A percentile compares a stretch with the other conserved stretches of the same genome.
These are phyloP conservation scores for Cercospora canescens DNA, from an alignment of 2,329 filamentous ascomycete genomes.

Conservation along the genomic window DNA sequence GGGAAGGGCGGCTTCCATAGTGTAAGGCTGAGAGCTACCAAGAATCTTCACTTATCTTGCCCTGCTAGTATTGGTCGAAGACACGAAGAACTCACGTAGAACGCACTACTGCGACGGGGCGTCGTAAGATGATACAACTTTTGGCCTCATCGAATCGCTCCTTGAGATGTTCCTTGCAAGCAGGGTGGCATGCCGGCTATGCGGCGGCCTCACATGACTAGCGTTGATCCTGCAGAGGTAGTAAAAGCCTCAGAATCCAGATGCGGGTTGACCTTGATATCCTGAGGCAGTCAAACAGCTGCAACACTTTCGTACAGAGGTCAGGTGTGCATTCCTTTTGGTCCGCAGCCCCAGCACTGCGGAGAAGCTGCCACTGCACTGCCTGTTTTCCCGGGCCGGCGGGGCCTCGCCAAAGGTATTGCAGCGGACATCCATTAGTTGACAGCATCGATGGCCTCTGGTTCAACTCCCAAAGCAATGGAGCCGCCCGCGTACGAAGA, in stretches of 20 bases:
- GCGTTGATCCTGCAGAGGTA: background rate
- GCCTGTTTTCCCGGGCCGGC: background rate
- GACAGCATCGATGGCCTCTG: background rate
- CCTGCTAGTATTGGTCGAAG: background rate
- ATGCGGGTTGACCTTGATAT: background rate
- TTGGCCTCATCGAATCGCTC: background rate
- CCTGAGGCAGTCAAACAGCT: background rate
- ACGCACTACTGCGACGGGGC: background rate
- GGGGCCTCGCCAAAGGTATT: background rate
- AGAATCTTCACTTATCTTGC: background rate
- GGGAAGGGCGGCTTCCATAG: background rate
- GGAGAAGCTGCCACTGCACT: background rate
- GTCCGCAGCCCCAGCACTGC: background rate
- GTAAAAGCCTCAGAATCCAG: background rate
- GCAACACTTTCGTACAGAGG: background rate
- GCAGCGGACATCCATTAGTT: background rate
- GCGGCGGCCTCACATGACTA: constrained; percentile 2
- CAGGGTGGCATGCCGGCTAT: background rate
- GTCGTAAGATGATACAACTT: background rate
- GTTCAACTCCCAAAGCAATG: constrained; percentile 4
- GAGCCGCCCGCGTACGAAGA: constrained; percentile 36
- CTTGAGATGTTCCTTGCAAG: background rate
- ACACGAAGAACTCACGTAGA: constrained; percentile 7
- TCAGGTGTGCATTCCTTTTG: constrained; percentile 1
- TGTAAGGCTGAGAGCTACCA: constrained; percentile 5